Evolutionary conservation across 257 asterid species (phyloP).

Genomic region (Solanum pinnatisectum): DNA sequence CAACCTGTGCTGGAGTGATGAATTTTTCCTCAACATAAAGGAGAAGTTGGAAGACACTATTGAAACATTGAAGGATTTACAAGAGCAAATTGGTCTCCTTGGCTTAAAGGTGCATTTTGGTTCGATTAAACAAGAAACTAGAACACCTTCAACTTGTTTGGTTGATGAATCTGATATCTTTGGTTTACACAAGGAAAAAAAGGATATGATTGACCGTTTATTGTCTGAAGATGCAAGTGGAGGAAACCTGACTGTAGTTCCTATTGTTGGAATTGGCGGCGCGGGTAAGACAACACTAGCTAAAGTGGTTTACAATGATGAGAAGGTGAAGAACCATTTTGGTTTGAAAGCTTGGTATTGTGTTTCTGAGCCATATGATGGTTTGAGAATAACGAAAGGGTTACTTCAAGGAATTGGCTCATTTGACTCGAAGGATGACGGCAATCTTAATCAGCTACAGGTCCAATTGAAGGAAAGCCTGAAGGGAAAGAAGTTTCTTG

Average conservation of each 20-base stretch:
- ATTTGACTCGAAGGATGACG: conserved; percentile 4
- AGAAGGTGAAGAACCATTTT: conserved; percentile 20
- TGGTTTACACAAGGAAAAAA: neutral
- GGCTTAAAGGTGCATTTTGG: neutral
- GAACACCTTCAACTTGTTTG: conserved; percentile 4
- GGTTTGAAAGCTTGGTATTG: conserved; percentile 39
- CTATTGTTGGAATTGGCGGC: neutral
- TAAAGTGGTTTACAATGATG: conserved; percentile 36
- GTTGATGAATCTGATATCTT: neutral
- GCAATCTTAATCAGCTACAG: conserved; percentile 35
- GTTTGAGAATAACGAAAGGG: conserved; percentile 24
- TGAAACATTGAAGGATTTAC: neutral
- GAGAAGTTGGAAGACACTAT: neutral
- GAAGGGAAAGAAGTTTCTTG: conserved; percentile 33
- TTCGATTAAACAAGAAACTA: neutral
- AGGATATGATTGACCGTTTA: neutral
- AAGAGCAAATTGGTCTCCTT: neutral
- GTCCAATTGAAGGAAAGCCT: conserved; percentile 31
- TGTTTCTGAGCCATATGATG: conserved; percentile 20
- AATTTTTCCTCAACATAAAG: neutral
- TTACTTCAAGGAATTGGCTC: conserved; percentile 9
- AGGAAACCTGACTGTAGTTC: neutral
- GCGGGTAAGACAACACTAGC: conserved; percentile 52
- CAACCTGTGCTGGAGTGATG: neutral
- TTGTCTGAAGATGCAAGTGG: neutral